These are phyloP conservation scores for Hyphodiscus sp. DNA, from an alignment of 2,329 filamentous ascomycete genomes.

Conservation along the genomic window DNA sequence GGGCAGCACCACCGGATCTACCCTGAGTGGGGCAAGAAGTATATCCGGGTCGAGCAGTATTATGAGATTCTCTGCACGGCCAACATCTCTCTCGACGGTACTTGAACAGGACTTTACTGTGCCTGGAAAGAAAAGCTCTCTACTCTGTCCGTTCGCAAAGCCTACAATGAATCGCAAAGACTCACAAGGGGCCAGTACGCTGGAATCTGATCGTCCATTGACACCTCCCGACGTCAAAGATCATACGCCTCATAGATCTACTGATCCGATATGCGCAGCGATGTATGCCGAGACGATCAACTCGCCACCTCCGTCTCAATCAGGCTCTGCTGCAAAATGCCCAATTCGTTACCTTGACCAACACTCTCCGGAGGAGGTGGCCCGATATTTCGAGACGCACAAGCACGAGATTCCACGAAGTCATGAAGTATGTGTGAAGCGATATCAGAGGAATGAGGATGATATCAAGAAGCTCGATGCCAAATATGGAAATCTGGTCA, in stretches of 20 bases:
- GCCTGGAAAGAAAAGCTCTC: constrained; percentile 68
- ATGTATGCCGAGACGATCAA: constrained; percentile 52
- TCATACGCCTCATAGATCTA: constrained; percentile 41
- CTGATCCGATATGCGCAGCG: constrained; percentile 58
- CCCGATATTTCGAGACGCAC: constrained; percentile 87
- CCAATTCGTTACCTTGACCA: constrained; percentile 90
- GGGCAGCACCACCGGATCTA: constrained; percentile 39
- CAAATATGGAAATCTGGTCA: constrained; percentile 80
- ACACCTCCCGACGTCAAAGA: constrained; percentile 31
- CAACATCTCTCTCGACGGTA: constrained; percentile 55
- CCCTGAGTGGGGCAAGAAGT: constrained; percentile 30
- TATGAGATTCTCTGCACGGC: constrained; percentile 35
- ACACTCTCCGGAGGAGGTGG: constrained; percentile 88
- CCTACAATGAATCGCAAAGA: constrained; percentile 12
- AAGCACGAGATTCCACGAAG: constrained; percentile 92
- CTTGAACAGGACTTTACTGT: constrained; percentile 91
- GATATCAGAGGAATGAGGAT: constrained; percentile 81
- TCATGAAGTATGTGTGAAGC: constrained; percentile 84
- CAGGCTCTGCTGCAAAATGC: constrained; percentile 60
- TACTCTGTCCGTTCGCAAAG: constrained; percentile 73
- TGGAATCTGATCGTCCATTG: constrained; percentile 21
- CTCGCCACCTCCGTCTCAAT: constrained; percentile 38
- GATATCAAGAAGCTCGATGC: constrained; percentile 84
- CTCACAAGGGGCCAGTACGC: constrained; percentile 17
- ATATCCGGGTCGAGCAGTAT: constrained; percentile 33